These are phyloP conservation scores for Kwoniella dendrophila DNA, from an alignment of 768 basidiomycete genomes.

Conservation along the genomic window DNA sequence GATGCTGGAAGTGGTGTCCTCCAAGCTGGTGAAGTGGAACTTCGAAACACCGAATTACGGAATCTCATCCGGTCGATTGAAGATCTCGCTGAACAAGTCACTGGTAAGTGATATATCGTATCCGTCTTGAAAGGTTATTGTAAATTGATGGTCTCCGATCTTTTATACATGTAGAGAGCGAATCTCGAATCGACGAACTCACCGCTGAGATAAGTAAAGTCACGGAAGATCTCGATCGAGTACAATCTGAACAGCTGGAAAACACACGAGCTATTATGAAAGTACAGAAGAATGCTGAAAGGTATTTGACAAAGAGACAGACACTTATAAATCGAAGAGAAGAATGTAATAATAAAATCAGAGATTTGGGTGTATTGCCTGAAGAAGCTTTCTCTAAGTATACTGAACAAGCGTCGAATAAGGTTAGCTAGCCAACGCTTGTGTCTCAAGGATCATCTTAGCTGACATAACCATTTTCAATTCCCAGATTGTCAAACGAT, in stretches of 20 bases:
- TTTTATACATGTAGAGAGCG: too few species aligned
- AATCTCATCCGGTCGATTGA: slow-evolving; percentile 70
- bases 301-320: slow-evolving; percentile 88
- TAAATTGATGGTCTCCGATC: too few species aligned
- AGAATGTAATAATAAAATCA: slow-evolving; percentile 91
- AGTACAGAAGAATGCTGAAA: slow-evolving; percentile 92
- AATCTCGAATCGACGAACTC: slow-evolving; percentile 65
- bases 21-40: slow-evolving; percentile 59
- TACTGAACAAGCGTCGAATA: slow-evolving; percentile 80
- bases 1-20: slow-evolving; percentile 68
- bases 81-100: slow-evolving; percentile 61
- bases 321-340: slow-evolving; percentile 82
- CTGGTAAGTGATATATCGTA: slow-evolving; percentile 59
- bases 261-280: slow-evolving; percentile 83
- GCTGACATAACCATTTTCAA: too few species aligned
- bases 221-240: slow-evolving; percentile 65
- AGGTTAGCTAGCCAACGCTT: slow-evolving; percentile 61
- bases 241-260: slow-evolving; percentile 80
- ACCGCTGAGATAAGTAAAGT: slow-evolving; percentile 56
- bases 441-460: not conserved
- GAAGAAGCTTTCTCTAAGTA: slow-evolving; percentile 98
- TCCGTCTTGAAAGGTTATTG: not conserved
- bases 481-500: slow-evolving; percentile 83
- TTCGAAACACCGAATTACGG: slow-evolving; percentile 68
- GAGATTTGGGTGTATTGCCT: slow-evolving; percentile 92